Base-by-base conservation (phyloP, 2,329 filamentous ascomycete species). In the Colletotrichum spinosum region DNA sequence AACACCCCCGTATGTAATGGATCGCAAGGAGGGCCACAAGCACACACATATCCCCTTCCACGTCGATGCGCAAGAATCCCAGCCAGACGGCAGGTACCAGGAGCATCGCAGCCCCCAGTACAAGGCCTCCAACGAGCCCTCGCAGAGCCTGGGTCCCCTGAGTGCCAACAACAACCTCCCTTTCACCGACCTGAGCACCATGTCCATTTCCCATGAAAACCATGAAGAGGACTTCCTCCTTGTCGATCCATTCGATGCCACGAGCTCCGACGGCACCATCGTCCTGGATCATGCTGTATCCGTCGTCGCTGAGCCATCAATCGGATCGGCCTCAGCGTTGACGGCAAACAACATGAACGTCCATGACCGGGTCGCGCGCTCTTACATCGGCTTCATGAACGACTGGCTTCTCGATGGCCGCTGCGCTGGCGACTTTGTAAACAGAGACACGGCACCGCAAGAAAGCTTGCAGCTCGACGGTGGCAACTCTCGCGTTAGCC, bases 391-490 rank as follows among this genome's bases (percentile, higher is more conserved):
- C 37, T 44, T 37, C 48, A 63, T 42, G 1, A 63, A 63, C 49
- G 58, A 57, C 10, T 66, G 63, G 63, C 15, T 66, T 8, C 50
- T 50, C 45, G 59, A 59, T 13, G 58, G 60, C 2, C 25, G 35
- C 10, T 66, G 52, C 37, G 58, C 52, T 12, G 63, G 63, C 8
- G 58, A 60, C 8, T 44, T 63, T 17, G 59, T 63, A 37, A 25
- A 53, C 52, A 66, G 57, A 41, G 58, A 66, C 25, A 54, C 39
- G 11, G 62, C 63, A 12, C 63, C 63, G 37, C 56, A 41, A n/a
- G 63, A 63, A 25, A 66, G 63, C 48, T 57, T 63, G 39, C 56
- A 49, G 49, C 58, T 63, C 41, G 58, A 53, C 33, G 39, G 50
- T 15, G 45, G 34, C 33, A 46, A 17, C 41, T 66, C 63, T n/a